These are phyloP conservation scores for Diaporthe ilicicola DNA, from an alignment of 2,329 filamentous ascomycete species.

Conservation along the genomic window DNA sequence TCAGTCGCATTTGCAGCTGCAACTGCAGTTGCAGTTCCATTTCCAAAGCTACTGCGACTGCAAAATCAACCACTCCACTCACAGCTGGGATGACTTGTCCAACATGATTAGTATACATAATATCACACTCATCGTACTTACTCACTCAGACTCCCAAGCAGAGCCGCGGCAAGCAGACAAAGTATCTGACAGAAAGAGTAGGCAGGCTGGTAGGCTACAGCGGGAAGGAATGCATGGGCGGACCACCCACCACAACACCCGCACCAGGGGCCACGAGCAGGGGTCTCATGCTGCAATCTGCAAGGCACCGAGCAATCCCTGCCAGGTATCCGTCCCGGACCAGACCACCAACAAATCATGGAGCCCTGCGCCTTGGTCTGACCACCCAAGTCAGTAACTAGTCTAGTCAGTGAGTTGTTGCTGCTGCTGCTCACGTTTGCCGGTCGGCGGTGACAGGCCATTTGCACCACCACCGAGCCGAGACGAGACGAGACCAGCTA, in stretches of 20 bases:
- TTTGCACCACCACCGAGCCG: background rate
- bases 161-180: background rate
- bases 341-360: background rate
- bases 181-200: no score
- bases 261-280: background rate
- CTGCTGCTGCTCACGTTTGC: background rate
- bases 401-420: background rate
- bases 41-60: background rate
- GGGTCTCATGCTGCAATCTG: conserved; percentile 24
- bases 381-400: no score
- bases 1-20: background rate
- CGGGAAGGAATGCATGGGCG: conserved; percentile 12
- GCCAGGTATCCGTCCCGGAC: background rate
- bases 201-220: no score
- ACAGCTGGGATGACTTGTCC: background rate
- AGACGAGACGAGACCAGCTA: background rate
- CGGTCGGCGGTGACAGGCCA: conserved; percentile 2
- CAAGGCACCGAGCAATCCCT: conserved; percentile 26
- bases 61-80: background rate
- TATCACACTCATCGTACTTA: no score
- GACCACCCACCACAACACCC: background rate
- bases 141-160: no score
- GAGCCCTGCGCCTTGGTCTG: background rate
- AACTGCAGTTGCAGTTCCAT: background rate
- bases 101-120: background rate